Percentiles rank a stretch among this genome's conserved stretches.
Evolutionary conservation across 129 eudicot species (phyloP).

Genomic region (Gnaphalium uliginosum): DNA sequence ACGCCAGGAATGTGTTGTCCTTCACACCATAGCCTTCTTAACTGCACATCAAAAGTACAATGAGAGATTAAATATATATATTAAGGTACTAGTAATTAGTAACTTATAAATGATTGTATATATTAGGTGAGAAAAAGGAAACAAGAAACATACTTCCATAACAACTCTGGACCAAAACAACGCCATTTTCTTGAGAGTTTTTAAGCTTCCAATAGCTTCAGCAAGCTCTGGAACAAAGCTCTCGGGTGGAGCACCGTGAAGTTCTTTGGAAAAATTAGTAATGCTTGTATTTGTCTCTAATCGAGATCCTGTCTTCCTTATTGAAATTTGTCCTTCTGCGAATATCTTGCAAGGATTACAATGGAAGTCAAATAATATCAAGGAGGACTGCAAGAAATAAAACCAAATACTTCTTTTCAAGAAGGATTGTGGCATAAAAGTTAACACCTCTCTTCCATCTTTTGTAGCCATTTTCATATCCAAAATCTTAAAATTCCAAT

Average conservation of each 20-base stretch:
- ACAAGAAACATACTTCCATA: slow-evolving; percentile 58
- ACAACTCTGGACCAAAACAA: slow-evolving; percentile 71
- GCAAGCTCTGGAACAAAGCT: slow-evolving; percentile 77
- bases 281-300: slow-evolving; percentile 35
- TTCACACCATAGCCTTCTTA: slow-evolving; percentile 92
- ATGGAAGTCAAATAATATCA: slow-evolving; percentile 66
- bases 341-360: slow-evolving; percentile 78
- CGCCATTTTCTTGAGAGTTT: slow-evolving; percentile 79
- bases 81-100: neutral
- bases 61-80: neutral
- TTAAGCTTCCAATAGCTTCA: slow-evolving; percentile 88
- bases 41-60: slow-evolving; percentile 40
- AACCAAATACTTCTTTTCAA: neutral
- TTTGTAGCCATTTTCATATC: neutral
- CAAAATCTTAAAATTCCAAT: neutral
- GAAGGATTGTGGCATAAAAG: neutral
- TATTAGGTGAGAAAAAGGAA: neutral
- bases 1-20: slow-evolving; percentile 84
- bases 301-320: slow-evolving; percentile 40
- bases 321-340: slow-evolving; percentile 74
- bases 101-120: neutral
- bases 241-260: slow-evolving; percentile 87
- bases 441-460: neutral
- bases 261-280: slow-evolving; percentile 67
- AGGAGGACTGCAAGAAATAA: slow-evolving; percentile 31